A percentile compares a stretch with the other conserved stretches of the same genome.
phyloP scores from a whole-genome alignment of 768 basidiomycete species.

The Mycena alexandri region DNA sequence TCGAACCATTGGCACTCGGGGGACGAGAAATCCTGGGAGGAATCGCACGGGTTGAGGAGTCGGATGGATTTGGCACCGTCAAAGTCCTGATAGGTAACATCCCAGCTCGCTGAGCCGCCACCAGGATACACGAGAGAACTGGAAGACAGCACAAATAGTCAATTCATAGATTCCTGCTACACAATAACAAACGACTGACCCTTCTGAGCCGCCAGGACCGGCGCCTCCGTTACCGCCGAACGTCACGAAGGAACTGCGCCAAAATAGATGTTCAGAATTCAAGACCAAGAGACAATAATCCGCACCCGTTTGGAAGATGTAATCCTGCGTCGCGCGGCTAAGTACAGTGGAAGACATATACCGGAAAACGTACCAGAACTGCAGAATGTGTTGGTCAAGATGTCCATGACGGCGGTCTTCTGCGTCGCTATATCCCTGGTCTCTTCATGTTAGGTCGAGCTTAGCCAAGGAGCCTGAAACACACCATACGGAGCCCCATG shows the following conservation, averaged over 20 bases:
- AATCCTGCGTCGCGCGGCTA: neutral
- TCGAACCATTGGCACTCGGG: slow-evolving; percentile 80
- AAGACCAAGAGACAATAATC: neutral
- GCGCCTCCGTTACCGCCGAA: slow-evolving; percentile 87
- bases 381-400: slow-evolving; percentile 83
- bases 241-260: slow-evolving; percentile 67
- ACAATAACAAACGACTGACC: slow-evolving; percentile 49
- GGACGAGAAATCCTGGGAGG: slow-evolving; percentile 58
- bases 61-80: slow-evolving; percentile 87
- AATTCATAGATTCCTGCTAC: too few relatives aligned
- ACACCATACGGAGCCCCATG: slow-evolving; percentile 81
- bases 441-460: neutral
- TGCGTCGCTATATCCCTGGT: slow-evolving; percentile 73
- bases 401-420: slow-evolving; percentile 76
- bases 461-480: slow-evolving; percentile 11
- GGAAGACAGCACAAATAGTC: too few relatives aligned
- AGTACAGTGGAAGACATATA: neutral
- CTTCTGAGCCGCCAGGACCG: slow-evolving; percentile 66
- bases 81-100: slow-evolving; percentile 78
- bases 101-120: slow-evolving; percentile 64
- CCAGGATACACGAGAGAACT: slow-evolving; percentile 47
- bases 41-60: slow-evolving; percentile 80
- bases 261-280: neutral
- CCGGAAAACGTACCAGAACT: slow-evolving; percentile 47
- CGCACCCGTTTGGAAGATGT: slow-evolving; percentile 74